Evolutionary conservation across 2,329 filamentous ascomycete genomes (phyloP).

Genomic region (Daldinia sp.): DNA sequence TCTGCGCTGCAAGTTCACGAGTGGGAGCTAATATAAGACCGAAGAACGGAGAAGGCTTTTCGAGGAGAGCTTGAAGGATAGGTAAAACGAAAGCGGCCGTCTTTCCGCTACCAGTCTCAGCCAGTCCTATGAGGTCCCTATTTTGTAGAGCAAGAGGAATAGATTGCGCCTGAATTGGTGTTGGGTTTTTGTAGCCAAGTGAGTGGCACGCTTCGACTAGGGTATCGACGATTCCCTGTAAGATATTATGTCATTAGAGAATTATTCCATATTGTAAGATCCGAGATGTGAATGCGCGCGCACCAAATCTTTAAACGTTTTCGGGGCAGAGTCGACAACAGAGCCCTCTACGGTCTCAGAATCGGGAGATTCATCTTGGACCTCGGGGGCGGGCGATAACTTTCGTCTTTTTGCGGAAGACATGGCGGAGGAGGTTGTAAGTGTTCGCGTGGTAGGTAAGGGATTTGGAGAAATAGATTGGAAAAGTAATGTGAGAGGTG

Average conservation of each 20-base stretch:
- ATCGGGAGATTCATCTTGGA: slow-evolving; percentile 40
- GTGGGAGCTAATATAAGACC: slow-evolving; percentile 93
- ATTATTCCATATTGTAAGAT: background rate
- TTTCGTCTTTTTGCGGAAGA: slow-evolving; percentile 58
- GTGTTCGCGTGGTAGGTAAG: background rate
- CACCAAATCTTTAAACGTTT: slow-evolving; percentile 76
- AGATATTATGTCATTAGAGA: slow-evolving; percentile 25
- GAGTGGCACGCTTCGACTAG: slow-evolving; percentile 88
- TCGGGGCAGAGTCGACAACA: slow-evolving; percentile 51
- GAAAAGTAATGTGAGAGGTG: background rate
- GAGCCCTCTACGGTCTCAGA: slow-evolving; percentile 45
- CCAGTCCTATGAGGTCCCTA: slow-evolving; percentile 90
- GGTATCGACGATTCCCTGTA: slow-evolving; percentile 82
- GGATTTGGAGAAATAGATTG: too few relatives aligned
- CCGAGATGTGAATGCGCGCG: slow-evolving; percentile 24
- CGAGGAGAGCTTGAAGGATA: slow-evolving; percentile 89
- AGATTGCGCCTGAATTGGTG: slow-evolving; percentile 86
- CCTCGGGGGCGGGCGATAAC: slow-evolving; percentile 48
- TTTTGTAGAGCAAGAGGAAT: slow-evolving; percentile 84
- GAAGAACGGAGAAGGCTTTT: slow-evolving; percentile 86
- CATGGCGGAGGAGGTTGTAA: slow-evolving; percentile 49
- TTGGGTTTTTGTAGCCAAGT: slow-evolving; percentile 86
- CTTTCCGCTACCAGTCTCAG: slow-evolving; percentile 96
- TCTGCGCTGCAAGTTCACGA: slow-evolving; percentile 92
- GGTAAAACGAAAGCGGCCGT: slow-evolving; percentile 95